A percentile compares a stretch with the other conserved stretches of the same genome.
Evolutionary conservation across 129 eudicot genomes (phyloP).

Genomic region (Smallanthus sonchifolius): DNA sequence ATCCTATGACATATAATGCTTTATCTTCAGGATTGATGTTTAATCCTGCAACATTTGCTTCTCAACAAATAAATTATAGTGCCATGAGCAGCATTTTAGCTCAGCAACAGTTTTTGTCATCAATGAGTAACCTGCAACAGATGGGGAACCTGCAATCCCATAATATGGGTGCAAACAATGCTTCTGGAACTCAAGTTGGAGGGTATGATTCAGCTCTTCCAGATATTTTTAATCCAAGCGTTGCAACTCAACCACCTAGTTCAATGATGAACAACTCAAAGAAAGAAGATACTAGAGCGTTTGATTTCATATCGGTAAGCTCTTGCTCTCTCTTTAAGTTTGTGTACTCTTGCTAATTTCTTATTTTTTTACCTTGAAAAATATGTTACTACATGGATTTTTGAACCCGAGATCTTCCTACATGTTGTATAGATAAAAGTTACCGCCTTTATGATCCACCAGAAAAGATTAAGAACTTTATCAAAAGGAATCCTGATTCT

Average conservation of each 20-base stretch:
- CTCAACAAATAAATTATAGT: slow-evolving; percentile 68
- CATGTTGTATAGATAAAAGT: not conserved
- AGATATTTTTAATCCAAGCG: slow-evolving; percentile 73
- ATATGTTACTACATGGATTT: not conserved
- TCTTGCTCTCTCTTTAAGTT: slow-evolving; percentile 18
- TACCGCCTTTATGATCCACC: not conserved
- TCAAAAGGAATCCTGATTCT: not conserved
- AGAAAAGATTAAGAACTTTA: not conserved
- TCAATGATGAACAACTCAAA: slow-evolving; percentile 62
- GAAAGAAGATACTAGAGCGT: slow-evolving; percentile 88
- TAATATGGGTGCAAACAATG: slow-evolving; percentile 31
- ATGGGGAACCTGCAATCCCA: slow-evolving; percentile 59
- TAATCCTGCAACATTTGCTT: slow-evolving; percentile 58
- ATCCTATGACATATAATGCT: slow-evolving; percentile 53
- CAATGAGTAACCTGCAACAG: slow-evolving; percentile 79
- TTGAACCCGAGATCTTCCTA: not conserved
- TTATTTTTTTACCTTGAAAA: not conserved
- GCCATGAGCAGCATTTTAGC: slow-evolving; percentile 71
- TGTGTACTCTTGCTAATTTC: not conserved
- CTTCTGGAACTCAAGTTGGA: slow-evolving; percentile 46
- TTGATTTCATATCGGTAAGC: slow-evolving; percentile 95
- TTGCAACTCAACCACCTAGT: slow-evolving; percentile 55
- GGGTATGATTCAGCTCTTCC: slow-evolving; percentile 60
- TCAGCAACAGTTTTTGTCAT: slow-evolving; percentile 77
- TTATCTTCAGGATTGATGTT: slow-evolving; percentile 62